Base-by-base conservation (phyloP, 306 rosid species). In the Cucurbita ficifolia region DNA sequence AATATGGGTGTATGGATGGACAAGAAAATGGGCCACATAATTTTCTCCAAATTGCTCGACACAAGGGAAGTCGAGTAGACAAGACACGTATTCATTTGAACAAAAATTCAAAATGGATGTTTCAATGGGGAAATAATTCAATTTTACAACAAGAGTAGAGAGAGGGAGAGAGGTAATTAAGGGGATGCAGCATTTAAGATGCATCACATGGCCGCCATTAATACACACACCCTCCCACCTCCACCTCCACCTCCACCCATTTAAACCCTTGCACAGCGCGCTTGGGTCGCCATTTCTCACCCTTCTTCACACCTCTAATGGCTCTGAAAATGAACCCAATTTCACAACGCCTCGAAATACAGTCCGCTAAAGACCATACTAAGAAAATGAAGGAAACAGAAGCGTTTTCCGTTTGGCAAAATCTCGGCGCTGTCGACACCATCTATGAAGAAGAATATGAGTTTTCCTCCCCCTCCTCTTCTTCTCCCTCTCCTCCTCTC, bases 361-460 rank as follows among this genome's bases (percentile, higher is more conserved):
- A 64, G 69, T 62, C 67, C 73, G 3, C 9, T 0, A 10, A 22
- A 17, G 6, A 38, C 22, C 72, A 39, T 4, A 49, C 53, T n/a
- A 49, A 55, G 18, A 72, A 38, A 2, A 46, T 14, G n/a, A 67
- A 61, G 49, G 69, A 61, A 77, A 79, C 35, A 43, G 65, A 73
- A 1, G 13, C 9, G 1, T 36, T 73, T 55, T 54, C 60, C 76
- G 81, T 68, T 51, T 81, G 89, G 92, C 76, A 83, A 71, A 84
- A 85, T 68, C 79, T 88, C 19, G 87, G 86, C 3, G 63, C 79
- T 8, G 95, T 92, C 48, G 89, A 88, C 17, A 92, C 98, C 73
- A 92, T 92, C 65, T 84, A 90, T 71, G 98, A 92, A 43, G 96
- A 92, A 78, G 94, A 87, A 60, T 82, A 52, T 48, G 90, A 88